Percentiles rank a stretch among this genome's conserved stretches.
phyloP scores from a whole-genome alignment of 1,139 yeast species.

The Magnusiomyces magnusii region DNA sequence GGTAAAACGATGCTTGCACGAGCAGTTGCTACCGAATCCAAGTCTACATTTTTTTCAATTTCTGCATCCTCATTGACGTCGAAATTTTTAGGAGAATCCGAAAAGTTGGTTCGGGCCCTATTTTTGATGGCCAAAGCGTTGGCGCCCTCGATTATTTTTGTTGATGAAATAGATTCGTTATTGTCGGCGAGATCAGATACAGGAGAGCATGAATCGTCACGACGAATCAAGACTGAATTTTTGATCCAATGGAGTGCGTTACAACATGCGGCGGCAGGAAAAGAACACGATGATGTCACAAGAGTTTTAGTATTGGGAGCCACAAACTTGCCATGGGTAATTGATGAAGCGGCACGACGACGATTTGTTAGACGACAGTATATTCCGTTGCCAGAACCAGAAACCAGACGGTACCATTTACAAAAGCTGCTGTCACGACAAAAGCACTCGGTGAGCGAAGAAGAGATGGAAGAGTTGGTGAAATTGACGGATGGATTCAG shows the following conservation, averaged over 20 bases:
- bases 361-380: slow-evolving; percentile 90
- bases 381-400: slow-evolving; percentile 87
- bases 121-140: slow-evolving; percentile 77
- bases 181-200: slow-evolving; percentile 71
- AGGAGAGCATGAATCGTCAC: slow-evolving; percentile 86
- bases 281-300: slow-evolving; percentile 46
- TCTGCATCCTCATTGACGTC: slow-evolving; percentile 91
- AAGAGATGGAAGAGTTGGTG: slow-evolving; percentile 55
- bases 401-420: slow-evolving; percentile 70
- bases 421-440: slow-evolving; percentile 64
- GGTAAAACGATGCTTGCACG: slow-evolving; percentile 97
- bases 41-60: slow-evolving; percentile 87
- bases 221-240: slow-evolving; percentile 91
- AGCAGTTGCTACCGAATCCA: slow-evolving; percentile 96
- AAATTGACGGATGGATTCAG: slow-evolving; percentile 71
- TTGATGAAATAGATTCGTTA: slow-evolving; percentile 92
- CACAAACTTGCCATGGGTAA: slow-evolving; percentile 95
- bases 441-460: slow-evolving; percentile 54
- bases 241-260: slow-evolving; percentile 93
- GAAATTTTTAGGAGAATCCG: slow-evolving; percentile 83
- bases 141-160: slow-evolving; percentile 91
- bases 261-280: slow-evolving; percentile 88
- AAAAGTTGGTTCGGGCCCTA: slow-evolving; percentile 83
- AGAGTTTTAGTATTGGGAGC: slow-evolving; percentile 92
- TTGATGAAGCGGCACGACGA: slow-evolving; percentile 96